Conservation (phyloP, 1,284 basidiomycete species). For the Cryptococcus depauperatus region DNA sequence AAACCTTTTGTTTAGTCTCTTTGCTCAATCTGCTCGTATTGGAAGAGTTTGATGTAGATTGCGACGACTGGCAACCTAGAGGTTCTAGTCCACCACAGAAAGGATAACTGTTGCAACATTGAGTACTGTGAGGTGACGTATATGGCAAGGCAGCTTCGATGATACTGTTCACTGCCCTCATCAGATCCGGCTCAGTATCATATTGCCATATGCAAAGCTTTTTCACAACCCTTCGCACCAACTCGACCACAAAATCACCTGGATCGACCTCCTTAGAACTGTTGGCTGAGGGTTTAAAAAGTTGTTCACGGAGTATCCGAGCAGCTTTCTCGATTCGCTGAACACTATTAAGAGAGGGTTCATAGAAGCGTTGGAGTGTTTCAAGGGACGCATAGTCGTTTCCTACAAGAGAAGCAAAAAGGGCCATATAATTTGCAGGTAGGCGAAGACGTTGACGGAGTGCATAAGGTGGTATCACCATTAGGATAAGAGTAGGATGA, state of each 20-base stretch:
- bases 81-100: slow-evolving; percentile 43
- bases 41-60: neutral
- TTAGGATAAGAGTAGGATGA: slow-evolving; percentile 45
- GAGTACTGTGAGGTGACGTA: slow-evolving; percentile 25
- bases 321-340: slow-evolving; percentile 42
- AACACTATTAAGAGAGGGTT: slow-evolving; percentile 15
- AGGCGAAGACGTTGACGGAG: slow-evolving; percentile 62
- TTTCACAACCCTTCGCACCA: slow-evolving; percentile 35
- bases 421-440: slow-evolving; percentile 63
- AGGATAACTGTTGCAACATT: slow-evolving; percentile 34
- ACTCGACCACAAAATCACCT: slow-evolving; percentile 34
- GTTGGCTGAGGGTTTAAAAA: slow-evolving; percentile 14
- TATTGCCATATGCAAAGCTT: slow-evolving; percentile 30
- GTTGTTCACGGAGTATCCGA: slow-evolving; percentile 37
- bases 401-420: slow-evolving; percentile 75
- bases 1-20: neutral
- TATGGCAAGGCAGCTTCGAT: slow-evolving; percentile 44
- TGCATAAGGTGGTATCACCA: slow-evolving; percentile 56
- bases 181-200: slow-evolving; percentile 24
- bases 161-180: slow-evolving; percentile 33
- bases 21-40: neutral
- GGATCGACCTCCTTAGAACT: slow-evolving; percentile 16
- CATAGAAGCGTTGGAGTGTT: slow-evolving; percentile 32
- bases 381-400: slow-evolving; percentile 66
- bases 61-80: slow-evolving; percentile 15